Base-by-base conservation (phyloP, 2,329 filamentous ascomycete genomes). In the Colletotrichum eleusines region DNA sequence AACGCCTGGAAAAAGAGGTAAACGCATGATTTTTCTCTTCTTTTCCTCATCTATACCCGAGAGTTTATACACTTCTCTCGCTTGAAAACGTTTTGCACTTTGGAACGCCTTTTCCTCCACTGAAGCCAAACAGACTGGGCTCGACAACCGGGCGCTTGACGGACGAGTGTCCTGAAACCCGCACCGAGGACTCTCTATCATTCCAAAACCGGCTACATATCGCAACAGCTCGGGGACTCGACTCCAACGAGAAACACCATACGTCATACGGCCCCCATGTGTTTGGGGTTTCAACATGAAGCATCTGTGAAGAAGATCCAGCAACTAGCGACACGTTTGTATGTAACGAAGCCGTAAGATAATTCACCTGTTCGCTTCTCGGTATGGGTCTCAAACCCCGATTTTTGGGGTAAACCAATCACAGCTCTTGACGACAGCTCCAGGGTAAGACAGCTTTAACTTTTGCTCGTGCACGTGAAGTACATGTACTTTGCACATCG, bases 31-130 rank as follows among this genome's bases (percentile, higher is more conserved):
- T 40, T 16, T 40, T 40, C 11, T 38, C 12, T 38, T 6, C 40
- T 1, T 20, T 42, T 42, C 6, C 6, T 6, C 6, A 9, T 9
- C 0, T 4, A 8, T 12, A 2, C n/a, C n/a, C n/a, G n/a, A 18
- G 5, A 28, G 3, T 16, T 0, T 18, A 26, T 5, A 23, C 14
- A 9, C 5, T 18, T 26, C 14, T 8, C 12, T 2, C n/a, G 16
- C 12, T 28, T 9, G 7, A 23, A 2, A 28, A 7, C 5, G 12
- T 11, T 3, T 50, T 28, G 14, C 2, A 1, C 3, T 18, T 18
- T 3, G 2, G 14, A 8, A 28, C 12, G 11, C 7, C 46, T 7
- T 26, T 7, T 16, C 26, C 48, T 18, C 5, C 23, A 50, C 23
- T 18, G 23, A 16, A 8, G 0, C 12, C n/a, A 18, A 18, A 50